A percentile compares a stretch with the other conserved stretches of the same genome.
Conservation (phyloP, 78 protist species). For the Protostelium mycophagum region DNA sequence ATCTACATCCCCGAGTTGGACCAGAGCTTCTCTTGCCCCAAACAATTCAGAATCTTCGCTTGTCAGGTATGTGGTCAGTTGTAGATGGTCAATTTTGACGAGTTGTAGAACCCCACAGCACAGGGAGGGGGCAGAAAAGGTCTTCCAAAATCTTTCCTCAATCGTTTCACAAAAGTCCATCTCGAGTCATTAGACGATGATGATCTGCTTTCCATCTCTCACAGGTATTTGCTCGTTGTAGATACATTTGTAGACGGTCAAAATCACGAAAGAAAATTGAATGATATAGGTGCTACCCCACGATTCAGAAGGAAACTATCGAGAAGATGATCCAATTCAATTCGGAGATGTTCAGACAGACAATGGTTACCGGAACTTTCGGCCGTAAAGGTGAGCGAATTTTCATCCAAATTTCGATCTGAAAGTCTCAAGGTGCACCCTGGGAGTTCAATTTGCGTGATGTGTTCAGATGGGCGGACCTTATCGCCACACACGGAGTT, state of each 20-base stretch:
- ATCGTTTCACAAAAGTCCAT: constrained; percentile 93
- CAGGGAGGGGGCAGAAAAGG: constrained; percentile 99
- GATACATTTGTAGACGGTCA: too few species aligned
- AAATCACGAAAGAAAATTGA: too few species aligned
- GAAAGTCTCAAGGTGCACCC: constrained; percentile 54
- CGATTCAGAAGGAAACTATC: constrained; percentile 2
- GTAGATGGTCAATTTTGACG: neutral
- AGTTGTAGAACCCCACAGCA: constrained; percentile 86
- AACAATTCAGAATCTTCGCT: constrained; percentile 88
- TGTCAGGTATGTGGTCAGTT: constrained; percentile 64
- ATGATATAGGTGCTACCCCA: constrained; percentile 55
- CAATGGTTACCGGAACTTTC: constrained; percentile 39
- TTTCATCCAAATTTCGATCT: neutral
- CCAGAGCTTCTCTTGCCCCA: constrained; percentile 67
- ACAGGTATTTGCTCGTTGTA: too few species aligned
- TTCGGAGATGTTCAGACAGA: constrained; percentile 25
- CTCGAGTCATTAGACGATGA: constrained; percentile 62
- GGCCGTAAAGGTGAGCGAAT: constrained; percentile 77
- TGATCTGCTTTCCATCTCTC: constrained; percentile 73
- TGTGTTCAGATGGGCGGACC: constrained; percentile 91
- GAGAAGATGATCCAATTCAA: constrained; percentile 74
- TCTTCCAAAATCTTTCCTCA: constrained; percentile 97
- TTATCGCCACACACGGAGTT: constrained; percentile 21
- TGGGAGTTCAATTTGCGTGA: constrained; percentile 99
- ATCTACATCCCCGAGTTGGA: constrained; percentile 96